Conservation (phyloP, 768 basidiomycete species). For the Russula compacta region DNA sequence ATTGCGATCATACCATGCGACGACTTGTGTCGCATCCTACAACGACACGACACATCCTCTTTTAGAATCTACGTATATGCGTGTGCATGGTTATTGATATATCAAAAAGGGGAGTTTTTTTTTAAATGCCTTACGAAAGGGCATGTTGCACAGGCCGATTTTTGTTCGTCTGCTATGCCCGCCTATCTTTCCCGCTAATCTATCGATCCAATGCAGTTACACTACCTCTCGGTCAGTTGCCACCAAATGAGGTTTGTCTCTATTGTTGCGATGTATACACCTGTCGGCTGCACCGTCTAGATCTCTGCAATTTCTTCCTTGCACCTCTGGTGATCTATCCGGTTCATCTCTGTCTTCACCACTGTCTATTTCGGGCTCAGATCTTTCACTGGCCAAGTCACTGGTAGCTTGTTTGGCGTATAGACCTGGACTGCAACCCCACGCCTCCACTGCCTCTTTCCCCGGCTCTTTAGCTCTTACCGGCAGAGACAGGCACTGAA, state of each 20-base stretch:
- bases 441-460: neutral
- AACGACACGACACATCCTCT: too few relatives aligned
- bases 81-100: too few relatives aligned
- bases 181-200: too few relatives aligned
- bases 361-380: neutral
- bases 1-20: too few relatives aligned
- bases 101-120: too few relatives aligned
- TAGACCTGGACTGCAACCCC: neutral
- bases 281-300: neutral
- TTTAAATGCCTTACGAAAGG: too few relatives aligned
- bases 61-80: too few relatives aligned
- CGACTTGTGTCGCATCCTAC: too few relatives aligned
- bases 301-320: neutral
- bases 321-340: neutral
- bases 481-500: too few relatives aligned
- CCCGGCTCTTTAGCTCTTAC: neutral
- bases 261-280: neutral
- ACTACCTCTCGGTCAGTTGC: neutral
- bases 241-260: neutral
- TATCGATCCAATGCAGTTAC: too few relatives aligned
- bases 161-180: too few relatives aligned
- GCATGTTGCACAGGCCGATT: too few relatives aligned
- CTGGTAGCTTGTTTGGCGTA: neutral
- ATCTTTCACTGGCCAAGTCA: neutral
- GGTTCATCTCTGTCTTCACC: neutral